Conservation (phyloP, 441 rosid species). For the Melianthus villosus region DNA sequence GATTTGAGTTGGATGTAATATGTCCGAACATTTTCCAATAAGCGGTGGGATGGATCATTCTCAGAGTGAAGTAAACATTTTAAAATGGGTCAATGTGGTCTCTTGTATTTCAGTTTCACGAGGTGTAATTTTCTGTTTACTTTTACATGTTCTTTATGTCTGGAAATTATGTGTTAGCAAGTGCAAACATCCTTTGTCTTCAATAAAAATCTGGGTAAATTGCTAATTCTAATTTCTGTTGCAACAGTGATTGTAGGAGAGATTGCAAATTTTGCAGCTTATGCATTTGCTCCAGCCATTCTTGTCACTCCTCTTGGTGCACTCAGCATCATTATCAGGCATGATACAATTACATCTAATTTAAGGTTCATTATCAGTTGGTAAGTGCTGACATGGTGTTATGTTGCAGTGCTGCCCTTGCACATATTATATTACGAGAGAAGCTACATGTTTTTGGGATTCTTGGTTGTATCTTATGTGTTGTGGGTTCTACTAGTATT, state of each 20-base stretch:
- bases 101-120: too few relatives aligned
- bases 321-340: conserved; percentile 60
- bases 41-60: too few relatives aligned
- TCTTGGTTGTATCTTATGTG: conserved; percentile 51
- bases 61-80: too few relatives aligned
- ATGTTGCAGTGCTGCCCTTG: conserved; percentile 36
- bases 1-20: too few relatives aligned
- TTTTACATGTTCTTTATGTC: too few relatives aligned
- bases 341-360: background rate
- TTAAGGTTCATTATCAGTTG: background rate
- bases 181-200: too few relatives aligned
- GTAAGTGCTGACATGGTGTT: background rate
- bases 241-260: conserved; percentile 50
- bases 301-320: conserved; percentile 70
- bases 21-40: too few relatives aligned
- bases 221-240: background rate
- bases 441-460: conserved; percentile 51
- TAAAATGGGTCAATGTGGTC: too few relatives aligned
- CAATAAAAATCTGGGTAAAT: background rate
- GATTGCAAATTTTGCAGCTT: conserved; percentile 49
- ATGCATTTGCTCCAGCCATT: conserved; percentile 54
- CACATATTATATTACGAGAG: conserved; percentile 48
- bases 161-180: too few relatives aligned
- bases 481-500: conserved; percentile 50
- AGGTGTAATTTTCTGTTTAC: too few relatives aligned